phyloP scores from a whole-genome alignment of 2,329 filamentous ascomycete species.

The Chrysoporthe cubensis region DNA sequence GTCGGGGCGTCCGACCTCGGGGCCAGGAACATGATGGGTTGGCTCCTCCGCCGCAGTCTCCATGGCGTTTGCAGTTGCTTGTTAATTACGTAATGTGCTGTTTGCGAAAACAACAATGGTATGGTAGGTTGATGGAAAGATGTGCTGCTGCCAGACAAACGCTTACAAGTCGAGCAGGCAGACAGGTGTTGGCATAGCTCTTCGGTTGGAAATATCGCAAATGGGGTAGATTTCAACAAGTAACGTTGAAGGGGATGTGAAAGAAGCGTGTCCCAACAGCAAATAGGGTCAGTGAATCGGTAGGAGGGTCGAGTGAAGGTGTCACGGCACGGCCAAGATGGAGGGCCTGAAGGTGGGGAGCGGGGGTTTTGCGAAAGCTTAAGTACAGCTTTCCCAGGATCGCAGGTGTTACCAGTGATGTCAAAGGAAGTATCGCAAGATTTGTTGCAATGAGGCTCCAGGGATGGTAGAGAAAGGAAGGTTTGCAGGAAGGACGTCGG shows the following conservation, averaged over 20 bases:
- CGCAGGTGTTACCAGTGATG: not conserved
- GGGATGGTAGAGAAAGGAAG: not conserved
- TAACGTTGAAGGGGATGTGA: too few relatives aligned
- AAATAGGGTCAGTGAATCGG: not conserved
- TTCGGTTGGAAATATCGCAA: not conserved
- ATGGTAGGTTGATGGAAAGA: not conserved
- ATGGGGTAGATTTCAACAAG: not conserved
- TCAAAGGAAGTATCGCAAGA: not conserved
- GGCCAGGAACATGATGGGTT: slow-evolving; percentile 15
- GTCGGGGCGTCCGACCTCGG: slow-evolving; percentile 21
- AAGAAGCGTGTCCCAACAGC: not conserved
- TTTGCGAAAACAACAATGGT: slow-evolving; percentile 5
- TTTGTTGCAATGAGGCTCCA: not conserved
- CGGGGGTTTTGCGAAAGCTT: not conserved
- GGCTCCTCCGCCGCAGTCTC: slow-evolving; percentile 29
- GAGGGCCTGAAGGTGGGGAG: not conserved
- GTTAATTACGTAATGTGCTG: not conserved
- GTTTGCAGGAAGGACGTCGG: not conserved
- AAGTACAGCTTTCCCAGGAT: not conserved
- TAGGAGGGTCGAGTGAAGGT: not conserved
- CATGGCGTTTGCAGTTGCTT: slow-evolving; percentile 26
- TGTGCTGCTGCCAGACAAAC: not conserved
- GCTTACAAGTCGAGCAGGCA: slow-evolving; percentile 1
- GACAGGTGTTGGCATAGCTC: slow-evolving; percentile 1
- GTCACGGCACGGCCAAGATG: not conserved